Percentiles rank a stretch among this genome's conserved stretches.
Conservation (phyloP, 345 rosid species). For the Bruguiera sexangula region DNA sequence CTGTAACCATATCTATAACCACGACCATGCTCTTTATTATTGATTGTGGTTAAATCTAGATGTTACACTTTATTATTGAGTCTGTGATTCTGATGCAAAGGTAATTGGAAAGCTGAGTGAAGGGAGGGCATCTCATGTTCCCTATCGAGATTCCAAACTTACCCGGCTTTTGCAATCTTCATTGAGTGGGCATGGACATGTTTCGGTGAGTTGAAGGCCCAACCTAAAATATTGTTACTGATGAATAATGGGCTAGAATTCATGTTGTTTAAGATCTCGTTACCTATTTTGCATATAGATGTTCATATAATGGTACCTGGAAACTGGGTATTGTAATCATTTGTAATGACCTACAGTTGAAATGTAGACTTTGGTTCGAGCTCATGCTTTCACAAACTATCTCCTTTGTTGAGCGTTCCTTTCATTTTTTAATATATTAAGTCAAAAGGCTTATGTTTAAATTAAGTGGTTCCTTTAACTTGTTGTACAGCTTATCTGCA, state of each 20-base stretch:
- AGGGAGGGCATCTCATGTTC: conserved; percentile 99
- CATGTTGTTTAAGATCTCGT: too few relatives aligned
- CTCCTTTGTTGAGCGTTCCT: not conserved
- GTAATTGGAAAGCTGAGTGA: conserved; percentile 98
- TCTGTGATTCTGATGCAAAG: conserved; percentile 42
- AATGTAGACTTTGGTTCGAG: too few relatives aligned
- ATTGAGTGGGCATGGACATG: conserved; percentile 95
- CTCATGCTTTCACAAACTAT: too few relatives aligned
- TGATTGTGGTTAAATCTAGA: too few relatives aligned
- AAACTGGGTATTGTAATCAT: too few relatives aligned
- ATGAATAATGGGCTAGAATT: not conserved
- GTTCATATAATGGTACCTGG: too few relatives aligned
- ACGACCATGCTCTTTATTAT: not conserved
- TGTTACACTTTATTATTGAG: not conserved
- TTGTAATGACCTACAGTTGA: too few relatives aligned
- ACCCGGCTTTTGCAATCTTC: conserved; percentile 99
- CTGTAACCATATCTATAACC: not conserved
- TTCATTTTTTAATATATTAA: not conserved
- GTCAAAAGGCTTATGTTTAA: not conserved
- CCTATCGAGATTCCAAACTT: conserved; percentile 97
- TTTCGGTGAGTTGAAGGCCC: conserved; percentile 66
- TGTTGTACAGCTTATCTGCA: conserved; percentile 82
- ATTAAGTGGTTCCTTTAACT: conserved; percentile 3
- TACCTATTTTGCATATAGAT: too few relatives aligned
- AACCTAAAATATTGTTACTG: not conserved